phyloP scores from a whole-genome alignment of 116 monocot species.

The Posidonia oceanica region DNA sequence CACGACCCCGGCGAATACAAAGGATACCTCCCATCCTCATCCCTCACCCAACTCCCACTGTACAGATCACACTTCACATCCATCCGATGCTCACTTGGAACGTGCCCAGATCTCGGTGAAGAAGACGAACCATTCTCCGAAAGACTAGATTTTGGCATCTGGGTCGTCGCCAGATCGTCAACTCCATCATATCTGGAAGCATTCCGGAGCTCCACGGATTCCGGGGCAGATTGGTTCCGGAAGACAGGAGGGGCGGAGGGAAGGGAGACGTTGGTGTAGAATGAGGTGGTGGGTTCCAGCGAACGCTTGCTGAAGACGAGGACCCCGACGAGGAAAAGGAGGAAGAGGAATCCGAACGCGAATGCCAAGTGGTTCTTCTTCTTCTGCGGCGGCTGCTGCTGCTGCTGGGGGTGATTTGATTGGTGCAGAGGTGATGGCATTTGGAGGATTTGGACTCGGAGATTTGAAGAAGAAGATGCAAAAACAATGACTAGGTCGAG shows the following conservation, averaged over 20 bases:
- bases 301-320: constrained; percentile 18
- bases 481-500: too few species aligned
- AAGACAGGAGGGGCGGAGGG: neutral
- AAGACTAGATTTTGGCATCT: neutral
- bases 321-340: constrained; percentile 14
- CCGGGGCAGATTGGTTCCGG: neutral
- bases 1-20: constrained; percentile 46
- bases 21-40: constrained; percentile 29
- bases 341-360: constrained; percentile 5
- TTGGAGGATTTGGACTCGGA: neutral
- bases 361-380: neutral
- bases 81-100: neutral
- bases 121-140: neutral
- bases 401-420: neutral
- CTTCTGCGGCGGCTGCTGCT: neutral
- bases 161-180: neutral
- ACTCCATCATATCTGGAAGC: too few species aligned
- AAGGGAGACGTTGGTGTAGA: constrained; percentile 5
- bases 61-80: constrained; percentile 33
- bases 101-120: neutral
- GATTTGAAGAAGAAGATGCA: too few species aligned
- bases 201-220: neutral
- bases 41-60: constrained; percentile 47
- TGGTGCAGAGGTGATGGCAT: neutral
- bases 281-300: constrained; percentile 16